Conservation (phyloP, 371 early-diverging fungal species). For the Caulochytrium protostelioides region DNA sequence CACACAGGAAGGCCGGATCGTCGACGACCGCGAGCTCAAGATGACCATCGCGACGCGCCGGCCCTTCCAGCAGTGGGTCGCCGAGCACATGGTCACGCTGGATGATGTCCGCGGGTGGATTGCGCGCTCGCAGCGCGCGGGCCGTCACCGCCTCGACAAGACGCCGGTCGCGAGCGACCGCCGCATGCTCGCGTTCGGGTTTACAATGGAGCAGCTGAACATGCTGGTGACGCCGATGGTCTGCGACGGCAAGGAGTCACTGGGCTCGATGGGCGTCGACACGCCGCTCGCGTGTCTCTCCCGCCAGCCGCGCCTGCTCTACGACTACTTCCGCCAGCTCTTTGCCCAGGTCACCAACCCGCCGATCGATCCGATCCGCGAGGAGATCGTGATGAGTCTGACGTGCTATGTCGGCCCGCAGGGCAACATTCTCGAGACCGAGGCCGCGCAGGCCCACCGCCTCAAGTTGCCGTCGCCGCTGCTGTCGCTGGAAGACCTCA, state of each 20-base stretch:
- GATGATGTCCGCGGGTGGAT: slow-evolving; percentile 25
- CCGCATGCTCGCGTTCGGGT: slow-evolving; percentile 68
- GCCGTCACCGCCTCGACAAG: slow-evolving; percentile 8
- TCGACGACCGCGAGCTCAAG: slow-evolving; percentile 77
- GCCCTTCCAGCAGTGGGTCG: slow-evolving; percentile 65
- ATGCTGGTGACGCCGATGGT: slow-evolving; percentile 69
- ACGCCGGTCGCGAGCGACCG: slow-evolving; percentile 42
- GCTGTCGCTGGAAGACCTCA: slow-evolving; percentile 54
- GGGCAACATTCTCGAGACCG: slow-evolving; percentile 73
- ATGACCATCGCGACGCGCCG: slow-evolving; percentile 37
- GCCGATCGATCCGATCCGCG: slow-evolving; percentile 96
- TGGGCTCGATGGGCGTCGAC: slow-evolving; percentile 96
- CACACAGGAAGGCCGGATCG: slow-evolving; percentile 69
- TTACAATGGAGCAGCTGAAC: slow-evolving; percentile 78
- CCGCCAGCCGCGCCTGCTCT: slow-evolving; percentile 61
- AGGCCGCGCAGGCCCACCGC: slow-evolving; percentile 50
- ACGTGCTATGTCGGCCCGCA: slow-evolving; percentile 84
- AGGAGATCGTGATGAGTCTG: slow-evolving; percentile 88
- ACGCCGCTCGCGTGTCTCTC: slow-evolving; percentile 80
- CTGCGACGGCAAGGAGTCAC: slow-evolving; percentile 71
- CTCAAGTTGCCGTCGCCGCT: slow-evolving; percentile 64
- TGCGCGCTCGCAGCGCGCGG: slow-evolving; percentile 3
- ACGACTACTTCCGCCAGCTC: slow-evolving; percentile 87
- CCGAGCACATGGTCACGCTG: slow-evolving; percentile 48
- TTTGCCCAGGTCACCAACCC: slow-evolving; percentile 91